A percentile compares a stretch with the other conserved stretches of the same genome.
phyloP scores from a whole-genome alignment of 2,329 filamentous ascomycete genomes.

The Aspergillus arachidicola region DNA sequence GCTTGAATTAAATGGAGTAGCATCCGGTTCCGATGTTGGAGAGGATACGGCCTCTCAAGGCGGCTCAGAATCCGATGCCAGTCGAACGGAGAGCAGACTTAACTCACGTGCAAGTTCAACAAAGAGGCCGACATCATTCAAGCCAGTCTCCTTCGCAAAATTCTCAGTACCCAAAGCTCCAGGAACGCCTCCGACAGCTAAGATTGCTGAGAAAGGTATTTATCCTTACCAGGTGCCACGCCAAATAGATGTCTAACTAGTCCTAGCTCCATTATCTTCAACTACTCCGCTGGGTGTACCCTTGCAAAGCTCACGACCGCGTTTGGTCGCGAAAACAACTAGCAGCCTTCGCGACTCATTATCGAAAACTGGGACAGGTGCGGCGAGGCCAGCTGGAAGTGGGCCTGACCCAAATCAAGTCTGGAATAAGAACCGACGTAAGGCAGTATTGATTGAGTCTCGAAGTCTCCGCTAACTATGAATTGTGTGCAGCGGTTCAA shows the following conservation, averaged over 20 bases:
- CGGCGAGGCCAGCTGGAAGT: constrained; percentile 48
- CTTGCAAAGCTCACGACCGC: constrained; percentile 56
- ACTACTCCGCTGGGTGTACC: constrained; percentile 42
- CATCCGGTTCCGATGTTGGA: constrained; percentile 39
- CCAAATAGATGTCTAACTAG: constrained; percentile 11
- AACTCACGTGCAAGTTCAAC: constrained; percentile 52
- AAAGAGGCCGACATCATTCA: constrained; percentile 66
- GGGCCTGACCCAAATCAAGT: constrained; percentile 70
- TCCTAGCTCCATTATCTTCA: constrained; percentile 38
- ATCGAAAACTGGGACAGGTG: constrained; percentile 51
- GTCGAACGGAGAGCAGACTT: constrained; percentile 54
- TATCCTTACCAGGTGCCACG: not conserved
- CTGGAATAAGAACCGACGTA: constrained; percentile 70
- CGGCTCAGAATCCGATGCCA: constrained; percentile 66
- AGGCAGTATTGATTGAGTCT: constrained; percentile 21
- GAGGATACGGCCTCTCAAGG: constrained; percentile 47
- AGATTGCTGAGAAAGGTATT: constrained; percentile 59
- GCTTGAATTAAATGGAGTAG: constrained; percentile 43
- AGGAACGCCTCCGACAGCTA: constrained; percentile 53
- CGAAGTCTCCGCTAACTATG: constrained; percentile 21
- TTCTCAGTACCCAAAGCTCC: constrained; percentile 66
- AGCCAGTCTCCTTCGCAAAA: constrained; percentile 68
- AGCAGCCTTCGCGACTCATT: constrained; percentile 54
- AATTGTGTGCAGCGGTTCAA: constrained; percentile 47
- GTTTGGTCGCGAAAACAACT: constrained; percentile 65